These are phyloP conservation scores for Torulaspora pretoriensis DNA, from an alignment of 1,139 yeast genomes.

Conservation along the genomic window DNA sequence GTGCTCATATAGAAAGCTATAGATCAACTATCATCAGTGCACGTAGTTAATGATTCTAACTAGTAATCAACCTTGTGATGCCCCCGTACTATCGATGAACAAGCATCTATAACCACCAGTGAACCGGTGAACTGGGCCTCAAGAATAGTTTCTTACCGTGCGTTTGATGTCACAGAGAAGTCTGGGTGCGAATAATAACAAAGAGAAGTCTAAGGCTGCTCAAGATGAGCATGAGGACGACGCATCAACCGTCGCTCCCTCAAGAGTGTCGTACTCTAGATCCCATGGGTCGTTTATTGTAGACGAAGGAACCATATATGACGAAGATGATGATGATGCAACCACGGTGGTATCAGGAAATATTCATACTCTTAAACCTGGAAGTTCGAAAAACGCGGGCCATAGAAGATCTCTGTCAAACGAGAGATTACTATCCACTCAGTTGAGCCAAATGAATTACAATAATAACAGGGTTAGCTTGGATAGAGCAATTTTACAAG, in stretches of 20 bases:
- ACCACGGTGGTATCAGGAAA: slow-evolving; percentile 16
- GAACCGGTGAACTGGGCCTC: no score
- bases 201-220: background rate
- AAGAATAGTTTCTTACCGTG: background rate
- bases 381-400: slow-evolving; percentile 7
- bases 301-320: slow-evolving; percentile 15
- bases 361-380: slow-evolving; percentile 12
- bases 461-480: slow-evolving; percentile 31
- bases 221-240: slow-evolving; percentile 12
- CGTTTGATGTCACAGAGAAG: slow-evolving; percentile 4
- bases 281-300: slow-evolving; percentile 17
- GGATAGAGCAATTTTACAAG: slow-evolving; percentile 24
- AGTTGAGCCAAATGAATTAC: slow-evolving; percentile 35
- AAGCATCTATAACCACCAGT: background rate
- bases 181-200: background rate
- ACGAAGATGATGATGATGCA: slow-evolving; percentile 15
- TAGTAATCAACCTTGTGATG: background rate
- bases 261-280: slow-evolving; percentile 16
- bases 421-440: slow-evolving; percentile 27
- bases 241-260: slow-evolving; percentile 15
- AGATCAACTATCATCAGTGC: background rate
- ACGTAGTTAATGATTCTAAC: slow-evolving; percentile 1
- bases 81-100: background rate
- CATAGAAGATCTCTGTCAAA: slow-evolving; percentile 20
- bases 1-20: background rate